Evolutionary conservation across 192 early-diverging fungal genomes (phyloP).

Genomic region (Phlyctochytrium planicorne): DNA sequence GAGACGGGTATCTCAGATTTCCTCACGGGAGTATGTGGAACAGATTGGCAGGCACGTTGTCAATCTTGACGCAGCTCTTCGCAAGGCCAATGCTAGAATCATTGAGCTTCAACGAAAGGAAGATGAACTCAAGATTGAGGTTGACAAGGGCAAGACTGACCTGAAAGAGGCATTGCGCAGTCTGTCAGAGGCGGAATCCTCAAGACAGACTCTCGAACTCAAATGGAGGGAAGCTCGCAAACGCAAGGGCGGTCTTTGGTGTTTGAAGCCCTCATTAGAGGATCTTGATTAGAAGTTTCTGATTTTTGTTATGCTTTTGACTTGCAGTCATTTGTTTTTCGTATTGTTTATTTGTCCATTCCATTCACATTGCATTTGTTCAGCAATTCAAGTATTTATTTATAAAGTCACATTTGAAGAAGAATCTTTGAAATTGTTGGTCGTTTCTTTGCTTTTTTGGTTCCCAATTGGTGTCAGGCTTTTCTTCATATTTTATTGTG

Average conservation of each 20-base stretch:
- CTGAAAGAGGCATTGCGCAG: neutral
- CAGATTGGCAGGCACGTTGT: neutral
- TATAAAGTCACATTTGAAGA: too few relatives aligned
- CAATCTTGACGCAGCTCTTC: neutral
- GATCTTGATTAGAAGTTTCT: neutral
- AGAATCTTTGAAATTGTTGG: too few relatives aligned
- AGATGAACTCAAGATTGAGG: neutral
- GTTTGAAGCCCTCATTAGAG: neutral
- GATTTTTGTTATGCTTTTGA: neutral
- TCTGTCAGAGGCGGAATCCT: neutral
- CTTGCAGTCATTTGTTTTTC: neutral
- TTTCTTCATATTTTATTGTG: too few relatives aligned
- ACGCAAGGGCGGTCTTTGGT: neutral
- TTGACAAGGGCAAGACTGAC: neutral
- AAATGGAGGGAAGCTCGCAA: neutral
- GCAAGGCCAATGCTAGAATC: neutral
- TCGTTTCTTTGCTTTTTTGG: too few relatives aligned
- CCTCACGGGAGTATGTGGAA: conserved; percentile 2
- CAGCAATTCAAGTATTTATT: too few relatives aligned
- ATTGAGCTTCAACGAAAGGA: neutral
- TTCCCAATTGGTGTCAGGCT: too few relatives aligned
- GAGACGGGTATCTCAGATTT: neutral
- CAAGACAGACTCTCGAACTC: neutral
- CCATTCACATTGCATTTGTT: neutral
- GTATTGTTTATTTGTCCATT: neutral